A percentile compares a stretch with the other conserved stretches of the same genome.
Conservation (phyloP, 306 rosid species). For the Castanea crenata region DNA sequence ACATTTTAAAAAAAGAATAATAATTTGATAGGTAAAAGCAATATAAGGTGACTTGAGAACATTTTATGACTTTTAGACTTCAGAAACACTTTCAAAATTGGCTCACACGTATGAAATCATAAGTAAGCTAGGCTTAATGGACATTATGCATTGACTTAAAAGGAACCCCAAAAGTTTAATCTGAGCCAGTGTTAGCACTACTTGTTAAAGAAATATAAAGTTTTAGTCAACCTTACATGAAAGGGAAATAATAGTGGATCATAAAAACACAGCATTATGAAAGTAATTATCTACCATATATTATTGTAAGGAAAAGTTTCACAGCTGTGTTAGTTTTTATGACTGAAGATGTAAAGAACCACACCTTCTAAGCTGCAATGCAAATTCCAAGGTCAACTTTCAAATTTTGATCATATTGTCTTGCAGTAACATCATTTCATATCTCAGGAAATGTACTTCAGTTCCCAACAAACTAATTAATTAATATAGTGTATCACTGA, state of each 20-base stretch:
- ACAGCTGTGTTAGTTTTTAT: background rate
- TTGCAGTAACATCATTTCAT: slow-evolving; percentile 14
- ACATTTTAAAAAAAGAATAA: background rate
- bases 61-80: background rate
- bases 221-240: too few species aligned
- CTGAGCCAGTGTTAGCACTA: background rate
- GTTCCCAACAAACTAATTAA: background rate
- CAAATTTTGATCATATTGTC: slow-evolving; percentile 7
- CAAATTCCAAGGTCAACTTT: slow-evolving; percentile 12
- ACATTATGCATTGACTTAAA: background rate
- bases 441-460: slow-evolving; percentile 1
- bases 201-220: too few species aligned
- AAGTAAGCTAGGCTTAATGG: slow-evolving; percentile 13
- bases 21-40: too few species aligned
- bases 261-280: too few species aligned
- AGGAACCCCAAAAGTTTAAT: background rate
- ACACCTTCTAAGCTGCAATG: background rate
- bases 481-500: slow-evolving; percentile 6
- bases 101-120: background rate
- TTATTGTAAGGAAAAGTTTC: background rate
- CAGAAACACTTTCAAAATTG: background rate
- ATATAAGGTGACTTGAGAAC: background rate
- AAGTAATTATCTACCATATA: too few species aligned
- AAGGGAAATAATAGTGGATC: too few species aligned
- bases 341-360: slow-evolving; percentile 2